phyloP scores from a whole-genome alignment of 495 filamentous ascomycete genomes.

The Alectoria sarmentosa region DNA sequence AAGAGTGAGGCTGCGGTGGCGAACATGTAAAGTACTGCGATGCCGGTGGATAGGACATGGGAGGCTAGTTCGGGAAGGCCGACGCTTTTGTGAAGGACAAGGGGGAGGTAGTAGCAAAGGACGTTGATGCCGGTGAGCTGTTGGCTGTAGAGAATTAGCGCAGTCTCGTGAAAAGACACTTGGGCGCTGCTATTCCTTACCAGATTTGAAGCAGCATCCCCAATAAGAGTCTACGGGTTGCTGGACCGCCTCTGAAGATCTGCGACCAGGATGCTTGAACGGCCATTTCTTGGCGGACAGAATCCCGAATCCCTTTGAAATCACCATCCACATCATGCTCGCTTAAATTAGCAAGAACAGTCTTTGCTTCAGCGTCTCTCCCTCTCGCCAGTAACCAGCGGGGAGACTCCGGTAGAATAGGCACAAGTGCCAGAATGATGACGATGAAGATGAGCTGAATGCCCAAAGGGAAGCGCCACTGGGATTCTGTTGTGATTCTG shows the following conservation, averaged over 20 bases:
- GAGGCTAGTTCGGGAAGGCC: slow-evolving; percentile 66
- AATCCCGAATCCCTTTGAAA: slow-evolving; percentile 31
- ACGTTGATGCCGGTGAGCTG: slow-evolving; percentile 54
- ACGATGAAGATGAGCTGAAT: slow-evolving; percentile 42
- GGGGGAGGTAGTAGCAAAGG: slow-evolving; percentile 54
- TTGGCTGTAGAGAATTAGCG: slow-evolving; percentile 19
- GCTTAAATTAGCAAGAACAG: slow-evolving; percentile 32
- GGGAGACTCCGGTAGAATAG: slow-evolving; percentile 47
- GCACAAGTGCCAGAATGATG: slow-evolving; percentile 32
- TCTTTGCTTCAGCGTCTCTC: slow-evolving; percentile 29
- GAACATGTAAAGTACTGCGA: slow-evolving; percentile 68
- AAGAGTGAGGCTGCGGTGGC: slow-evolving; percentile 70
- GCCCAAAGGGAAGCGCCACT: slow-evolving; percentile 46
- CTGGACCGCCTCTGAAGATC: slow-evolving; percentile 21
- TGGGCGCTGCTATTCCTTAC: neutral
- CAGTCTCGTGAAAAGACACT: neutral
- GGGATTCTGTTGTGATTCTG: slow-evolving; percentile 26
- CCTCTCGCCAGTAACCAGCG: slow-evolving; percentile 44
- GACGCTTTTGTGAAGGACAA: slow-evolving; percentile 53
- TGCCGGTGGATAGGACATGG: slow-evolving; percentile 67
- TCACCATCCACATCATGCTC: slow-evolving; percentile 39
- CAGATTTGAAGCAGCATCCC: slow-evolving; percentile 22
- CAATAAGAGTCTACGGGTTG: slow-evolving; percentile 18
- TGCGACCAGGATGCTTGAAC: slow-evolving; percentile 20
- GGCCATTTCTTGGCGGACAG: slow-evolving; percentile 20